Conservation (phyloP, 2,329 filamentous ascomycete species). For the Colletotrichum euphorbiae region DNA sequence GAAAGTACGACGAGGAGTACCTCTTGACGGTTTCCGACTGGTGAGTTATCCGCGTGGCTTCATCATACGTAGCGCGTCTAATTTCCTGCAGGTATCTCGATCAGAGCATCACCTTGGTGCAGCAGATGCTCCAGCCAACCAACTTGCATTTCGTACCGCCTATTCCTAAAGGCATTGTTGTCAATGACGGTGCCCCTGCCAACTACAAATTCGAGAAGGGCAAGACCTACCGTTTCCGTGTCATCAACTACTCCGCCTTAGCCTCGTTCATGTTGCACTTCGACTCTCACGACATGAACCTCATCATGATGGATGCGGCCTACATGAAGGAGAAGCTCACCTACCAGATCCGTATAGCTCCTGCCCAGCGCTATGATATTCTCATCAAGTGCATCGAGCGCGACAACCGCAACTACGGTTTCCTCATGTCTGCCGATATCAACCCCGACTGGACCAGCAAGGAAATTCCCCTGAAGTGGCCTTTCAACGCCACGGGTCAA, state of each 20-base stretch:
- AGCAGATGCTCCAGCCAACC: constrained; percentile 53
- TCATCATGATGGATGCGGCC: constrained; percentile 58
- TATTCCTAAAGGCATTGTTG: constrained; percentile 53
- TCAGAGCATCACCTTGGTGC: constrained; percentile 52
- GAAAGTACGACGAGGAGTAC: constrained; percentile 68
- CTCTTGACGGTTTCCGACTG: constrained; percentile 57
- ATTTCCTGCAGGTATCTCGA: constrained; percentile 54
- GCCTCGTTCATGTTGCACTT: constrained; percentile 58
- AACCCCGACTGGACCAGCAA: constrained; percentile 55
- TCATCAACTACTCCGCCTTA: constrained; percentile 60
- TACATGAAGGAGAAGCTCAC: constrained; percentile 52
- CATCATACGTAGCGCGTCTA: background rate
- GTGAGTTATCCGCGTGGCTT: constrained; percentile 39
- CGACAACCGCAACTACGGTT: constrained; percentile 56
- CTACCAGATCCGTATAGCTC: constrained; percentile 54
- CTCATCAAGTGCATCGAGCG: constrained; percentile 54
- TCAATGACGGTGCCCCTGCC: constrained; percentile 56
- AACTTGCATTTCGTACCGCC: constrained; percentile 56
- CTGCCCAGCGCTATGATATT: constrained; percentile 61
- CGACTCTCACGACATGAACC: constrained; percentile 56
- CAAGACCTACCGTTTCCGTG: constrained; percentile 60
- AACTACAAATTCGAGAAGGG: constrained; percentile 53
- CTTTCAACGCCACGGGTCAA: constrained; percentile 57
- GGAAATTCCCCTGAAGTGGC: constrained; percentile 44
- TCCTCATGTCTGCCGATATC: constrained; percentile 56